Evolutionary conservation across 768 basidiomycete genomes (phyloP).

Genomic region (Hypsizygus marmoreus): DNA sequence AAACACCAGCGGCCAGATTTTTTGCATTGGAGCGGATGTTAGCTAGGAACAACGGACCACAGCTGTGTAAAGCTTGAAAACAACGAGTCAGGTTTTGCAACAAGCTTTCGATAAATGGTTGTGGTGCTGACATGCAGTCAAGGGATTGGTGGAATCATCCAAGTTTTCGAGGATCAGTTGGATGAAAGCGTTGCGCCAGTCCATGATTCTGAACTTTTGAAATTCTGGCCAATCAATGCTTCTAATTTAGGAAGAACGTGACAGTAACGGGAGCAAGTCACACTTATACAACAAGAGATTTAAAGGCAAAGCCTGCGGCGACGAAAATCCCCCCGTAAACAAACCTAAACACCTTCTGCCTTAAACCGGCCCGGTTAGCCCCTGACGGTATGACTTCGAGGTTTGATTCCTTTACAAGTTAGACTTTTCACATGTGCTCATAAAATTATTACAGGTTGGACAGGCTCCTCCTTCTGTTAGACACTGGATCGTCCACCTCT

Average conservation of each 20-base stretch:
- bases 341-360: conserved; percentile 43
- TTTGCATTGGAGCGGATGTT: conserved; percentile 10
- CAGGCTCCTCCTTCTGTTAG: conserved; percentile 92
- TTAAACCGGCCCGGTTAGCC: conserved; percentile 52
- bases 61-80: conserved; percentile 9
- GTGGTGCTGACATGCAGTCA: conserved; percentile 14
- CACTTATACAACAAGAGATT: conserved; percentile 55
- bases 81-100: background rate
- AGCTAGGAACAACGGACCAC: conserved; percentile 6
- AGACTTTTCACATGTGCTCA: background rate
- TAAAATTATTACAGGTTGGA: conserved; percentile 68
- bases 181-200: conserved; percentile 16
- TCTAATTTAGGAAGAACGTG: conserved; percentile 30
- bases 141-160: conserved; percentile 11
- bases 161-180: conserved; percentile 14
- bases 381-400: conserved; percentile 78
- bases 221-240: conserved; percentile 15
- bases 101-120: background rate
- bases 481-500: conserved; percentile 89
- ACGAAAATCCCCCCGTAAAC: conserved; percentile 60
- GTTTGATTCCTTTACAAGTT: conserved; percentile 30
- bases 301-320: conserved; percentile 56
- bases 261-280: conserved; percentile 42
- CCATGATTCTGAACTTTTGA: conserved; percentile 13
- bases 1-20: conserved; percentile 8